These are phyloP conservation scores for Euphorbia peplus DNA, from an alignment of 345 rosid genomes.

Conservation along the genomic window DNA sequence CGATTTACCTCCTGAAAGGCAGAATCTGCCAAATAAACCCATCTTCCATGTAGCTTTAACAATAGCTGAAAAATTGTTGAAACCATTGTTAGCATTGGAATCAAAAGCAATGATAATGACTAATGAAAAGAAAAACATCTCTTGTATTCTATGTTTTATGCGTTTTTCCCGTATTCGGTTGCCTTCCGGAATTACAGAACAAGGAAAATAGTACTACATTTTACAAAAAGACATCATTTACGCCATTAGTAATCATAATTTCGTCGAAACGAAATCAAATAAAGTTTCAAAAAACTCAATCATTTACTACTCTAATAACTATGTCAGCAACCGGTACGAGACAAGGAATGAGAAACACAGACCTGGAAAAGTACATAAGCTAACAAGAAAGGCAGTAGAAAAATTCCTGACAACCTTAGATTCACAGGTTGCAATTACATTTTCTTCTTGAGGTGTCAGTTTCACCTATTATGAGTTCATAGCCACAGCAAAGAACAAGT, in stretches of 20 bases:
- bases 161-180: too few species aligned
- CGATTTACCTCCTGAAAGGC: conserved; percentile 33
- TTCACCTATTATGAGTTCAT: conserved; percentile 29
- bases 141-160: too few species aligned
- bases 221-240: too few species aligned
- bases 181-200: too few species aligned
- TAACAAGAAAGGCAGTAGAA: conserved; percentile 14
- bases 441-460: conserved; percentile 39
- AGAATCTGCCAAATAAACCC: conserved; percentile 15
- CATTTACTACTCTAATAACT: too few species aligned
- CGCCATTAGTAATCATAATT: too few species aligned
- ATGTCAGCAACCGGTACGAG: too few species aligned
- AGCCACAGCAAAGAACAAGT: neutral
- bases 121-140: neutral
- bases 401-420: conserved; percentile 32
- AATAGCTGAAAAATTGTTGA: neutral
- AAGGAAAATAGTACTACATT: too few species aligned
- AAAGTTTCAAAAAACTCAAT: too few species aligned
- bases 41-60: conserved; percentile 47
- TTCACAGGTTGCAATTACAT: conserved; percentile 27
- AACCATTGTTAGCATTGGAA: neutral
- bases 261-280: too few species aligned
- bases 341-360: conserved; percentile 17
- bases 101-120: neutral
- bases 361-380: conserved; percentile 38